Evolutionary conservation across 1,139 yeast genomes (phyloP), one percentile per base, ranked within the genome.

Genomic region (Suhomyces taliae): DNA sequence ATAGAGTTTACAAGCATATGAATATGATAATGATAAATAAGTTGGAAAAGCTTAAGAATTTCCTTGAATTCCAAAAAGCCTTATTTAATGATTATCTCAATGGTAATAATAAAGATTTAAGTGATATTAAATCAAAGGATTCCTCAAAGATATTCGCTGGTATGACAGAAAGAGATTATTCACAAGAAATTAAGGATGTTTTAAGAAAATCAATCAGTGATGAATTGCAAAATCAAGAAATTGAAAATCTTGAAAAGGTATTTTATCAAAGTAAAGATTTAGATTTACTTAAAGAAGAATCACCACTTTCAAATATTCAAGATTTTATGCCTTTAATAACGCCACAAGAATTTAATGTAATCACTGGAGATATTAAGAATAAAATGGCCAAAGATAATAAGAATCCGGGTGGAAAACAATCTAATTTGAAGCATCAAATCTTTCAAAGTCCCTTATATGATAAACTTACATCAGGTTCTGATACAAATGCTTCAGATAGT

Each of bases 281-380:
- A 12, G 29, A 44, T 34, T 40, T 36, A 15, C 33, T 39, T 15
- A 33, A 40, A 3, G 46, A 34, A 10, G 42, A 37, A 11, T 26
- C 34, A 24, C 34, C n/a, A 14, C 39, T 37, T 27, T 29, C 50
- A 4, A 40, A 33, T 26, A 44, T 45, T 24, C 70, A 71, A 48
- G 80, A 75, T 54, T 74, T 69, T 55, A 74, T 73, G 76, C 78
- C 79, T 2, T 56, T 75, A 37, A 59, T 70, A 1, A 64, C 74
- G 0, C 55, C 62, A 2, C 67, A 61, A 26, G 80, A 75, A 56
- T 74, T 75, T 53, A 62, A 66, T 39, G 52, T 72, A 15, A 70
- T 75, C 24, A 73, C 79, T 0, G 77, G 78, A 3, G 75, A 72
- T 45, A 53, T 68, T 7, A 42, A 27, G 8, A 39, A 34, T 15